A percentile compares a stretch with the other conserved stretches of the same genome.
These are phyloP conservation scores for Cercospora sesami DNA, from an alignment of 2,329 filamentous ascomycete species.

Conservation along the genomic window DNA sequence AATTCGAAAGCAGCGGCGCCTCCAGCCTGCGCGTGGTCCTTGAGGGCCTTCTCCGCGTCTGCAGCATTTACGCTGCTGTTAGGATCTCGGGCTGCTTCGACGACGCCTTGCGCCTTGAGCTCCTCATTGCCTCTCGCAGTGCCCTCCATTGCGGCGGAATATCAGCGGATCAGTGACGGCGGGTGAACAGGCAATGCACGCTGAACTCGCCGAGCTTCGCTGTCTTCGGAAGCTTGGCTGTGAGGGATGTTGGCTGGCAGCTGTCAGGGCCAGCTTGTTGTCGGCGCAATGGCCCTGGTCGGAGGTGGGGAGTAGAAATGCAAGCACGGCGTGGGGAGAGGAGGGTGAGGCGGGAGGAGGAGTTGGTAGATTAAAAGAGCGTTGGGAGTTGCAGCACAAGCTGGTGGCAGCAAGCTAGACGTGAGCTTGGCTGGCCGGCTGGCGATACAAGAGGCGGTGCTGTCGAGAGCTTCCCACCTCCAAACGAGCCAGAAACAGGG, in stretches of 20 bases:
- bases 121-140: conserved; percentile 49
- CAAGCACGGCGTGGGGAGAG: neutral
- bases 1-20: conserved; percentile 82
- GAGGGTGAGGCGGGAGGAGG: neutral
- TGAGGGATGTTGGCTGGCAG: conserved; percentile 6
- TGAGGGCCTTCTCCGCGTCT: conserved; percentile 70
- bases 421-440: neutral
- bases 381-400: neutral
- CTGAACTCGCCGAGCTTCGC: conserved; percentile 5
- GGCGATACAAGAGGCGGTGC: conserved; percentile 3
- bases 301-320: neutral
- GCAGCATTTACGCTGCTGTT: conserved; percentile 66
- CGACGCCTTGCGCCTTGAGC: conserved; percentile 76
- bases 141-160: conserved; percentile 28
- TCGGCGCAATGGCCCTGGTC: conserved; percentile 5
- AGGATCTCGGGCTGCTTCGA: conserved; percentile 74
- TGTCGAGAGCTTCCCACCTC: neutral
- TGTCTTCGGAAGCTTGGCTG: neutral
- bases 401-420: neutral
- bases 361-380: neutral
- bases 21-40: conserved; percentile 74
- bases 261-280: conserved; percentile 2
- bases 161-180: neutral
- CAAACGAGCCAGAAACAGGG: conserved; percentile 5
- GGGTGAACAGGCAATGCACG: neutral